Percentiles rank a stretch among this genome's conserved stretches.
phyloP scores from a whole-genome alignment of 495 filamentous ascomycete genomes.

The Hyaloscypha variabilis region DNA sequence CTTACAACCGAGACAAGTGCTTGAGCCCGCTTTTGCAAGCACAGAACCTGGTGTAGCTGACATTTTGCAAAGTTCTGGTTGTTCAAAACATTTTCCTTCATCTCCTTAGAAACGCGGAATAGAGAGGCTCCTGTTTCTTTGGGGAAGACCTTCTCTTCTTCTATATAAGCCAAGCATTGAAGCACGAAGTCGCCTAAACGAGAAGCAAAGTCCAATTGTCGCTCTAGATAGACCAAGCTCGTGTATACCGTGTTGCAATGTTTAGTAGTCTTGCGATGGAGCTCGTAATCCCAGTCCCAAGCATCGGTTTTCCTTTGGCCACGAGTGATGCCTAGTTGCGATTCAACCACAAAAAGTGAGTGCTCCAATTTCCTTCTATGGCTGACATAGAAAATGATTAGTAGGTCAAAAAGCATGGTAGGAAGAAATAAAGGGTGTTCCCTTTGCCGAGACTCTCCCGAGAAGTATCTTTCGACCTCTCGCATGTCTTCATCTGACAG shows the following conservation, averaged over 20 bases:
- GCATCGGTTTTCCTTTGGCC: conserved; percentile 5
- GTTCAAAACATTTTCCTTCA: conserved; percentile 8
- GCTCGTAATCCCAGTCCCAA: conserved; percentile 14
- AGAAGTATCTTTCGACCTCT: conserved; percentile 1
- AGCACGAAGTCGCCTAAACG: conserved; percentile 4
- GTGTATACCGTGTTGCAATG: conserved; percentile 4
- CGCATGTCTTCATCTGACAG: conserved; percentile 9
- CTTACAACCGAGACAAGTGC: conserved; percentile 7
- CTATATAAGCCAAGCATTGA: conserved; percentile 1
- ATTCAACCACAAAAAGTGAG: conserved; percentile 2
- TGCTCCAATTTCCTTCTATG: background rate
- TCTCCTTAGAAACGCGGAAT: background rate
- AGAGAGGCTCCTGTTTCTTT: background rate
- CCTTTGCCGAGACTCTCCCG: background rate
- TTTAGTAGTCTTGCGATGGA: conserved; percentile 8
- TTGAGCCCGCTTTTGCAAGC: conserved; percentile 7
- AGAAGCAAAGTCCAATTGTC: conserved; percentile 2
- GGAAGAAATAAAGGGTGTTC: conserved; percentile 5
- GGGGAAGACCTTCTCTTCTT: background rate
- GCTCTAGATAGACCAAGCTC: conserved; percentile 7
- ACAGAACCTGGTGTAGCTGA: conserved; percentile 5
- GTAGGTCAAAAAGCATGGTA: conserved; percentile 3
- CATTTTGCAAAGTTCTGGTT: background rate
- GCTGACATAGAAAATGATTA: conserved; percentile 3
- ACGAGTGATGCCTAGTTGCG: conserved; percentile 3